Percentiles rank a stretch among this genome's conserved stretches.
Conservation (phyloP, 2,329 filamentous ascomycete species). For the Penicillium sp. region DNA sequence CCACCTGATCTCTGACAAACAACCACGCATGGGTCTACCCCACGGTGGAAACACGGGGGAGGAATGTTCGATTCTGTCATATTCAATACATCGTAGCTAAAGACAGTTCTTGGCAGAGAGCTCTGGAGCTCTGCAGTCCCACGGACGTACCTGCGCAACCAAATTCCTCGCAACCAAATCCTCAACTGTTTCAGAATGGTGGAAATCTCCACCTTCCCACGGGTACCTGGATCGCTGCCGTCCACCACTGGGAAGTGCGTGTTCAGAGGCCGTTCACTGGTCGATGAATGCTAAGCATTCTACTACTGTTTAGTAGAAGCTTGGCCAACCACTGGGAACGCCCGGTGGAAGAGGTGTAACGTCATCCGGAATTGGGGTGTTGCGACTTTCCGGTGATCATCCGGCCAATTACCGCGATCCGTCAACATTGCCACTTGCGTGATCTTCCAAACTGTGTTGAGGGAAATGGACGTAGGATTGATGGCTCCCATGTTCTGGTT, state of each 20-base stretch:
- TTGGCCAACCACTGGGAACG: slow-evolving; percentile 12
- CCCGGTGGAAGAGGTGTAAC: not conserved
- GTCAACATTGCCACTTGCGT: slow-evolving; percentile 22
- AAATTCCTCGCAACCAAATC: too few species aligned
- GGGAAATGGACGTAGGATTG: not conserved
- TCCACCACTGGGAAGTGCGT: slow-evolving; percentile 21
- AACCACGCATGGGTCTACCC: not conserved
- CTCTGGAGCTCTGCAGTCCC: not conserved
- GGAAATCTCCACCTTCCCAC: not conserved
- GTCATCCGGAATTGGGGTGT: slow-evolving; percentile 18
- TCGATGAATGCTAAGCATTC: slow-evolving; percentile 22
- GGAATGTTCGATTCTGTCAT: not conserved
- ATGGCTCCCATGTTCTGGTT: not conserved
- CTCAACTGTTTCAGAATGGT: not conserved
- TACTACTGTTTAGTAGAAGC: slow-evolving; percentile 4
- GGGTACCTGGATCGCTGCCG: slow-evolving; percentile 5
- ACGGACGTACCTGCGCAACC: not conserved
- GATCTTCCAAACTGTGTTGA: slow-evolving; percentile 21
- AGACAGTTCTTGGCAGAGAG: too few species aligned
- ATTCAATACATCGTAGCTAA: too few species aligned
- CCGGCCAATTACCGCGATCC: slow-evolving; percentile 15
- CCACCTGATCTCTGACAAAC: not conserved
- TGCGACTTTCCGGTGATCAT: slow-evolving; percentile 15
- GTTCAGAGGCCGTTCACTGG: slow-evolving; percentile 17
- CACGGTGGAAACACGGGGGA: not conserved